Evolutionary conservation across 73 alveolate genomes (phyloP).

Genomic region (Paramecium tetraurelia): DNA sequence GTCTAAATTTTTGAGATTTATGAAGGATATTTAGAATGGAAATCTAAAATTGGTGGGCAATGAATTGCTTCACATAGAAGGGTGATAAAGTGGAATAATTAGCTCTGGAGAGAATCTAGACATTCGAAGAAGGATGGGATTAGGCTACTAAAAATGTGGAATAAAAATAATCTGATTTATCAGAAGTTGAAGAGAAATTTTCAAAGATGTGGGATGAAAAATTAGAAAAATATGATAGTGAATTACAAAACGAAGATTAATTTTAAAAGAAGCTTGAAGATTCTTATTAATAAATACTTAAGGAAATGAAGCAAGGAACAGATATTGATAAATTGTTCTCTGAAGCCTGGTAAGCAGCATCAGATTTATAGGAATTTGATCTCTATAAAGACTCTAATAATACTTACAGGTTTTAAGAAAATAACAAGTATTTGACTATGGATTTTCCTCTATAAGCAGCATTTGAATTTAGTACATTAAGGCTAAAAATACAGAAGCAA

Average conservation of each 20-base stretch:
- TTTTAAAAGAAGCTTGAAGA: conserved; percentile 20
- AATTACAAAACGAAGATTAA: neutral
- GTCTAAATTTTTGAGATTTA: neutral
- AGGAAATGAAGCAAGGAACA: neutral
- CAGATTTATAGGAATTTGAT: conserved; percentile 36
- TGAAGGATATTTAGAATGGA: neutral
- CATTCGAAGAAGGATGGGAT: neutral
- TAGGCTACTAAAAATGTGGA: neutral
- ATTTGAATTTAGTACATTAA: conserved; percentile 35
- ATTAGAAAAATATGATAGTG: conserved; percentile 18
- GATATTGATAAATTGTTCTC: neutral
- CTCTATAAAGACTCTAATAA: conserved; percentile 16
- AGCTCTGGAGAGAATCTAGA: conserved; percentile 7
- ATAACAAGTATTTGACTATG: neutral
- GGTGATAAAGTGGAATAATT: conserved; percentile 12
- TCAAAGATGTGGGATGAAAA: conserved; percentile 27
- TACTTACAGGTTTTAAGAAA: neutral
- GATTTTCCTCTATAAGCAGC: conserved; percentile 25
- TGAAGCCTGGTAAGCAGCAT: conserved; percentile 52
- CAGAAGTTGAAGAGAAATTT: neutral
- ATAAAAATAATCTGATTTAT: neutral
- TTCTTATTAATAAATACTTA: neutral
- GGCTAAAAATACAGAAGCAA: conserved; percentile 60
- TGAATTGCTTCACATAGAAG: neutral
- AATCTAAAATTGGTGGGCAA: neutral